phyloP scores from a whole-genome alignment of 2,329 filamentous ascomycete species.

The Neoscytalidium dimidiatum region DNA sequence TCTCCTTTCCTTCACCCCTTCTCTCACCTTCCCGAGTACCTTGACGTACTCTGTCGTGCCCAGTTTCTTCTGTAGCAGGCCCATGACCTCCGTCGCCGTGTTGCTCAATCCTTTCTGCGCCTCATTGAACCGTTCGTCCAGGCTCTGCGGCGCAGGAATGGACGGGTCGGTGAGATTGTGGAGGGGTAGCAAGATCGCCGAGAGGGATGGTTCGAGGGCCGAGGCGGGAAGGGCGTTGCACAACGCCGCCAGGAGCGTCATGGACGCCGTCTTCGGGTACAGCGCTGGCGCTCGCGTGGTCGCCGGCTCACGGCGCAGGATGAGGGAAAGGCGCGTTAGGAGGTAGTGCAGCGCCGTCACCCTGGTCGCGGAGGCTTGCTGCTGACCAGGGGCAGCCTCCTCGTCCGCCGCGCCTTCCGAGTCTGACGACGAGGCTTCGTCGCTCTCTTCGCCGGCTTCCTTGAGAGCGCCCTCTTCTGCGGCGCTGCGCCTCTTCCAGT shows the following conservation, averaged over 20 bases:
- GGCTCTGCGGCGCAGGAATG: slow-evolving; percentile 60
- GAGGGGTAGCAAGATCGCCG: slow-evolving; percentile 66
- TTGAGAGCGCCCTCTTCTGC: slow-evolving; percentile 46
- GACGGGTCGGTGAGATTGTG: slow-evolving; percentile 83
- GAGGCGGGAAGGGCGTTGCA: slow-evolving; percentile 61
- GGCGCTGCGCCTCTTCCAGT: slow-evolving; percentile 46
- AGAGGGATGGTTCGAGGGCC: slow-evolving; percentile 64
- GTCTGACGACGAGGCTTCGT: slow-evolving; percentile 42
- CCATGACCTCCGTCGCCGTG: slow-evolving; percentile 75
- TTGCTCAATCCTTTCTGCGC: slow-evolving; percentile 71
- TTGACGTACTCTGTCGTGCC: slow-evolving; percentile 79
- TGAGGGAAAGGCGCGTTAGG: slow-evolving; percentile 74
- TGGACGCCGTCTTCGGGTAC: slow-evolving; percentile 72
- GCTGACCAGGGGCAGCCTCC: slow-evolving; percentile 18
- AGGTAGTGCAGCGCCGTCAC: slow-evolving; percentile 69
- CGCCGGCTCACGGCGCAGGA: slow-evolving; percentile 72
- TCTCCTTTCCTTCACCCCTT: slow-evolving; percentile 69
- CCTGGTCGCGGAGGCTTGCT: slow-evolving; percentile 28
- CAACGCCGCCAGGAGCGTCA: slow-evolving; percentile 73
- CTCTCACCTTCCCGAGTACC: slow-evolving; percentile 71
- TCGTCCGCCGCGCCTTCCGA: slow-evolving; percentile 40
- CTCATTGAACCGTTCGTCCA: slow-evolving; percentile 68
- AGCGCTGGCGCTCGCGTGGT: slow-evolving; percentile 64
- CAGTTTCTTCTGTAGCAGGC: slow-evolving; percentile 79
- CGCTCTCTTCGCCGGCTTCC: slow-evolving; percentile 45